Base-by-base conservation (phyloP, 2,329 filamentous ascomycete species). In the Penicillium vulpinum region DNA sequence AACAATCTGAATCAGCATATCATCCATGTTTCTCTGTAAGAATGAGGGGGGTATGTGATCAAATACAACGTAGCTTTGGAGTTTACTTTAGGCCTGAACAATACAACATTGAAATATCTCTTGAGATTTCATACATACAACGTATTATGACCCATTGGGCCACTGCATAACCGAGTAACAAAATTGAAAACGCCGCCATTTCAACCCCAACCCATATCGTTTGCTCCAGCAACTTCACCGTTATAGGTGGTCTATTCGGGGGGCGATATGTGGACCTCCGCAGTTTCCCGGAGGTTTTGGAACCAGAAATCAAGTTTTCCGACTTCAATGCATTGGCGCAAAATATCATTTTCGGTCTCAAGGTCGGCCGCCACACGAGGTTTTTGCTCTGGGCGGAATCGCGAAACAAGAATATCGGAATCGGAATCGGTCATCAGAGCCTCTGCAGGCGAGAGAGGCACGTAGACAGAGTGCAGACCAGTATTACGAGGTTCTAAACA, bases 281-380 rank as follows among this genome's bases (percentile, higher is more conserved):
- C 56, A 35, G 62, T 69, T 29, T 64, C 55, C 8, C 67, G 39
- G 28, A 75, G 61, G 47, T 69, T 68, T 16, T 70, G 72, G 57
- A 83, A 81, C 90, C 92, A 96, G 54, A 88, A 81, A 7, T 86
- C 84, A 11, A 96, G 81, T 36, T 86, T 82, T 57, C 85, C 81
- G 71, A 87, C 87, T 54, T 88, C 83, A 21, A 94, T 80, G 69
- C 85, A 85, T 49, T 81, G 80, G 50, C 80, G 77, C 38, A 97
- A 79, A 11, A 83, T 70, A 58, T 83, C 81, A 68, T 93, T 89
- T 74, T 96, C 92, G 56, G 81, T 81, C 56, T 84, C 80, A 77
- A 94, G 88, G 56, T 91, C 90, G 26, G 86, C 83, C 28, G 88
- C 76, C 57, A 96, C 82, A 56, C 86, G 87, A 56, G 85, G 80